Evolutionary conservation across 345 rosid species (phyloP), one percentile per base, ranked within the genome.

Genomic region (Noccaea bulbosa): DNA sequence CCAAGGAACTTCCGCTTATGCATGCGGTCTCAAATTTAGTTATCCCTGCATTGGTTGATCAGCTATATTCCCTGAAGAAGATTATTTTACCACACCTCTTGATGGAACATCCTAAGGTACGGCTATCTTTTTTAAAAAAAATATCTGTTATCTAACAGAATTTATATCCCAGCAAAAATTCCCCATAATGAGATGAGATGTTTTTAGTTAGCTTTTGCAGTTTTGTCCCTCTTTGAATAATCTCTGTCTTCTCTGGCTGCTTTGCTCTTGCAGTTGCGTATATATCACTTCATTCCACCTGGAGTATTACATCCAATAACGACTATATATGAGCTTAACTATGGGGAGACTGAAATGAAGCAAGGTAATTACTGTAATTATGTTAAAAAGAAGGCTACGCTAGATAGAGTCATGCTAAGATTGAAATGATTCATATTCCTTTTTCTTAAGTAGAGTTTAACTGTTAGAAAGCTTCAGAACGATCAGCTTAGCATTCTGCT

Each of bases 261-360:
- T 5, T 81, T 52, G 48, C 66, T 48, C 53, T 80, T 82, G 69
- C 92, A 93, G 98, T 69, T 91, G 61, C 81, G 17, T 34, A 77
- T 86, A 0, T 89, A 80, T 80, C 97, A 91, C 79, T 89, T 87
- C 69, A 78, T 57, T 79, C 94, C 91, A 30, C 87, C 92, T 15
- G 92, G 92, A 27, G 38, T 89, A 20, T 74, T 83, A 76, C 97
- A 87, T 80, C 98, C 96, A 57, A 22, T 93, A 60, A 93, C 91
- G 33, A 82, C 81, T 11, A 82, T 86, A 67, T 93, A 93, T 76
- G 93, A 93, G 80, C 97, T 91, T 72, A 83, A 82, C 77, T 91
- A 89, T 68, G 97, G 96, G 58, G 97, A 93, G 87, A 80, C 89
- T 34, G 94, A 91, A 81, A 71, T 87, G 85, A 91, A 86, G 79